Base-by-base conservation (phyloP, 1,284 basidiomycete genomes). In the Rhodofomes roseus region DNA sequence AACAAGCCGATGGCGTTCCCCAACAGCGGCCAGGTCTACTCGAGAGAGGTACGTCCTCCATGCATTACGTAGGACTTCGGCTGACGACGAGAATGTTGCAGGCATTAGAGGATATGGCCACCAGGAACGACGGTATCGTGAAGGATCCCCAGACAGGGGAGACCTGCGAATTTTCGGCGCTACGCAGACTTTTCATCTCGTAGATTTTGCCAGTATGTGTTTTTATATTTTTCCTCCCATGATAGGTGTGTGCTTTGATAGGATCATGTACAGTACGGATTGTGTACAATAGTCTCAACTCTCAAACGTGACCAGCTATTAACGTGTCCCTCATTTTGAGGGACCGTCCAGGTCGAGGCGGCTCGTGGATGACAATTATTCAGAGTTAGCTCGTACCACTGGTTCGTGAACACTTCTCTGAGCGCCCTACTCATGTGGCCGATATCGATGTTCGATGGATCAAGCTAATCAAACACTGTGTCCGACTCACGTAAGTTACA, bases 1-100 rank as follows among this genome's bases (percentile, higher is more conserved):
- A 96, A 96, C 68, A 90, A 88, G 77, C 93, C 93, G 1, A 83
- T 95, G 85, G 90, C 86, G n/a, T 92, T 98, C 69, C 92, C 94
- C 0, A 51, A 16, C 25, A 90, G 93, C 63, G 96, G 96, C 3
- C 83, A 91, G 65, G 95, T 98, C 20, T 99, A 99, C 72, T 96
- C 95, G 20, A 82, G 84, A 70, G 90, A 93, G 81, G 95, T 93
- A 68, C 63, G 84, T 77, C 7, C 8, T 54, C n/a, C 20, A 40
- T 25, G 53, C n/a, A 9, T 11, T 44, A 55, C 0, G 12, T 41
- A 34, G 34, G 22, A n/a, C 22, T 6, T 23, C 25, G 12, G 25
- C 14, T 39, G 37, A 39, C 37, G 16, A 6, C 14, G 3, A 48
- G 2, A 16, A 29, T 9, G 14, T 29, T 48, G 46, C 14, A 95